Base-by-base conservation (phyloP, 306 rosid genomes). In the Cicer yamashitae region DNA sequence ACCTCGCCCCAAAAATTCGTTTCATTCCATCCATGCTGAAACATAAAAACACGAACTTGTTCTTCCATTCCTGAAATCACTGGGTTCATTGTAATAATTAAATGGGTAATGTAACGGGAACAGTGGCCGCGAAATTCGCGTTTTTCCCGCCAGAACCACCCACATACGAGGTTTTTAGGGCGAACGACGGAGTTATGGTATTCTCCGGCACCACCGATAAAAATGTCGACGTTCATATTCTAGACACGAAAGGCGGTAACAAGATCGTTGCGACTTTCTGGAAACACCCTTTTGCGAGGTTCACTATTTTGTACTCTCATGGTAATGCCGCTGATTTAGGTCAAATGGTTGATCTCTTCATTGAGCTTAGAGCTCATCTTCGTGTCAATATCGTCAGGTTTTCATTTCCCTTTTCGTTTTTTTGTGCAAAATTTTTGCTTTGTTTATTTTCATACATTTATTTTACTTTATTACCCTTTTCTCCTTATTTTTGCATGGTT, bases 281-380 rank as follows among this genome's bases (percentile, higher is more conserved):
- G 99, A 89, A 50, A 78, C 90, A 92, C 75, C 99, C 99, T 54
- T 85, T 77, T 75, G 91, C 98, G 0, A 81, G 98, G 82, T 88
- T 90, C 80, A 96, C 99, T 10, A 67, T 96, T 54, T 76, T 96
- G 68, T 96, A 96, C 87, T 96, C 99, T 51, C 99, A 96, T 67
- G 99, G 99, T 3, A 96, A 94, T 83, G 99, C 99, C 25, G 99
- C 99, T 62, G 99, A 94, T 85, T 84, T 94, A 87, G 99, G 99
- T 59, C 96, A 92, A 74, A 96, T 96, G 98, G 88, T 82, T 17
- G 96, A 90, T 71, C 98, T 96, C 76, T 90, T 96, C 90, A 82
- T 85, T 63, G 96, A 96, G 84, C 99, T 96, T 79, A 84, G 99
- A 85, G 96, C 98, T 81, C 99, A 96, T 38, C 92, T 96, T 1